phyloP scores from a whole-genome alignment of 176 grass and related monocot genomes.

The Cenchrus purpureus region DNA sequence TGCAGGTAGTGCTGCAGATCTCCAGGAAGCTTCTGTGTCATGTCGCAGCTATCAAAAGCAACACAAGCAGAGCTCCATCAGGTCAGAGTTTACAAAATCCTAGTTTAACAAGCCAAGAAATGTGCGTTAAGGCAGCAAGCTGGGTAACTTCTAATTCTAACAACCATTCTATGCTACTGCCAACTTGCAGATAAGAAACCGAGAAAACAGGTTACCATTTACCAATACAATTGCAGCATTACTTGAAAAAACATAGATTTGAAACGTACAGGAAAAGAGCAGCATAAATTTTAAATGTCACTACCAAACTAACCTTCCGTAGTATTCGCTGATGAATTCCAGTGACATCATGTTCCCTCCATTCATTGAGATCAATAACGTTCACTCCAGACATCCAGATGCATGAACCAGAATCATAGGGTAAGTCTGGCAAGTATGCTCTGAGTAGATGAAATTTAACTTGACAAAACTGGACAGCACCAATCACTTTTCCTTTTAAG shows the following conservation, averaged over 20 bases:
- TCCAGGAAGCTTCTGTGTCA: constrained; percentile 53
- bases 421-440: constrained; percentile 46
- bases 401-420: constrained; percentile 62
- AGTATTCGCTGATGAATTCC: constrained; percentile 47
- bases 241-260: neutral
- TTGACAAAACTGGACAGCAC: constrained; percentile 60
- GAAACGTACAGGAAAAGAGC: constrained; percentile 9
- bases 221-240: neutral
- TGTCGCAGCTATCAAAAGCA: constrained; percentile 51
- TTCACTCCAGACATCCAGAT: constrained; percentile 80
- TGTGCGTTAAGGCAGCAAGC: neutral
- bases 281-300: neutral
- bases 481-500: constrained; percentile 71
- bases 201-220: neutral
- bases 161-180: neutral
- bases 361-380: constrained; percentile 74
- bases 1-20: constrained; percentile 53
- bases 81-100: constrained; percentile 7
- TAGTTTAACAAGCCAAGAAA: constrained; percentile 10
- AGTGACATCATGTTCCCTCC: constrained; percentile 69
- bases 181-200: neutral
- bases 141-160: neutral
- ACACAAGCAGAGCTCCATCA: neutral
- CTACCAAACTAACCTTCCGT: constrained; percentile 53
- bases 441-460: constrained; percentile 67